Evolutionary conservation across 78 protist genomes (phyloP).

Genomic region (Blattamonas nauphoetae): DNA sequence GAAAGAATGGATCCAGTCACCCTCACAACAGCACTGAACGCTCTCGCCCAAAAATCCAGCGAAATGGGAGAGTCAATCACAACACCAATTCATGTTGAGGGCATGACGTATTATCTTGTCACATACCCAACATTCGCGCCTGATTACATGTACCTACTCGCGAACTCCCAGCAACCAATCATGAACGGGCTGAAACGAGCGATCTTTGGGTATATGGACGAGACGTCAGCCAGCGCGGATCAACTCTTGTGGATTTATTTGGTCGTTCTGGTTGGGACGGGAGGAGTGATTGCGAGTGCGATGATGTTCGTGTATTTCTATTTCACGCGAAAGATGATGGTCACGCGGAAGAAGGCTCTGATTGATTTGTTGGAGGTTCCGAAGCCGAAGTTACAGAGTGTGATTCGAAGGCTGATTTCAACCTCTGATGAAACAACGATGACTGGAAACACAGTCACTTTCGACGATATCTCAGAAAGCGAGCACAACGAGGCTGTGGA

Average conservation of each 20-base stretch:
- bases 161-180: not conserved
- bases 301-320: not conserved
- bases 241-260: not conserved
- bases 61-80: not conserved
- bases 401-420: not conserved
- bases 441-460: too few species aligned
- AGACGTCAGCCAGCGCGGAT: not conserved
- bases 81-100: not conserved
- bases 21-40: not conserved
- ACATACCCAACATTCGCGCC: not conserved
- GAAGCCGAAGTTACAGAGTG: not conserved
- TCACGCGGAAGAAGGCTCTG: not conserved
- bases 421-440: not conserved
- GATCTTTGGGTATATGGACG: not conserved
- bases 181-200: not conserved
- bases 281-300: not conserved
- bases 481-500: too few species aligned
- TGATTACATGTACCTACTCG: not conserved
- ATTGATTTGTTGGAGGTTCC: not conserved
- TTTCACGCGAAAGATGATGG: not conserved
- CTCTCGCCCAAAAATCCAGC: not conserved
- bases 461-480: too few species aligned
- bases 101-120: not conserved
- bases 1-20: not conserved
- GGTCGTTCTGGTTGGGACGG: not conserved